Evolutionary conservation across 129 eudicot species (phyloP).

Genomic region (Artemisia annua): DNA sequence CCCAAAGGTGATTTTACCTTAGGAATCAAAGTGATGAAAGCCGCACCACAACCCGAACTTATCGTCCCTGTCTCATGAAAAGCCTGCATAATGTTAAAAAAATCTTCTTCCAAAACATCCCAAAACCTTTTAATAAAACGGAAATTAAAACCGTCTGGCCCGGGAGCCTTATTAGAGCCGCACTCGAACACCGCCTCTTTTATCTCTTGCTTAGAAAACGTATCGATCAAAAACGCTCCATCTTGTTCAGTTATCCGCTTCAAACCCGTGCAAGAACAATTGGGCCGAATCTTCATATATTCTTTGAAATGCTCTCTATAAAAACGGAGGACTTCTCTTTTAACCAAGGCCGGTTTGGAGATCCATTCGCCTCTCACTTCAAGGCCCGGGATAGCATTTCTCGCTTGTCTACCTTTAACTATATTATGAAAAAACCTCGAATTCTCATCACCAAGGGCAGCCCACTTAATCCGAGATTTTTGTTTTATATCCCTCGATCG

Average conservation of each 20-base stretch:
- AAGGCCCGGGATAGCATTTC: too few relatives aligned
- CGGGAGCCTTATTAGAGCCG: not conserved
- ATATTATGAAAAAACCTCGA: too few relatives aligned
- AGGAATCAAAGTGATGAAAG: not conserved
- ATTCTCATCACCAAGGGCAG: too few relatives aligned
- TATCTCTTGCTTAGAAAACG: not conserved
- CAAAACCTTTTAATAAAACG: not conserved
- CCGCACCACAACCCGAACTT: not conserved
- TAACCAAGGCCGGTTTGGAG: too few relatives aligned
- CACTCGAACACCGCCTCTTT: not conserved
- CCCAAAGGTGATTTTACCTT: not conserved
- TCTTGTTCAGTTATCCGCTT: too few relatives aligned
- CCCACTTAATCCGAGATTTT: too few relatives aligned
- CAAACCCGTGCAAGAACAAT: not conserved
- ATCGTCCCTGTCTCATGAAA: not conserved
- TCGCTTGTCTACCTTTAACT: too few relatives aligned
- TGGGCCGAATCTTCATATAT: not conserved
- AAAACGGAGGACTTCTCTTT: too few relatives aligned
- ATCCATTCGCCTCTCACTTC: too few relatives aligned
- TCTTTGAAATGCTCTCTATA: too few relatives aligned
- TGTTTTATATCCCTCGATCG: too few relatives aligned
- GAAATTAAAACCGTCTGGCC: not conserved
- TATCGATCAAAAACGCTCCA: not conserved
- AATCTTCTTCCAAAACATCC: not conserved
- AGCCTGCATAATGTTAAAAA: not conserved